Base-by-base conservation (phyloP, 768 basidiomycete species). In the Leccinum pellstonianum region DNA sequence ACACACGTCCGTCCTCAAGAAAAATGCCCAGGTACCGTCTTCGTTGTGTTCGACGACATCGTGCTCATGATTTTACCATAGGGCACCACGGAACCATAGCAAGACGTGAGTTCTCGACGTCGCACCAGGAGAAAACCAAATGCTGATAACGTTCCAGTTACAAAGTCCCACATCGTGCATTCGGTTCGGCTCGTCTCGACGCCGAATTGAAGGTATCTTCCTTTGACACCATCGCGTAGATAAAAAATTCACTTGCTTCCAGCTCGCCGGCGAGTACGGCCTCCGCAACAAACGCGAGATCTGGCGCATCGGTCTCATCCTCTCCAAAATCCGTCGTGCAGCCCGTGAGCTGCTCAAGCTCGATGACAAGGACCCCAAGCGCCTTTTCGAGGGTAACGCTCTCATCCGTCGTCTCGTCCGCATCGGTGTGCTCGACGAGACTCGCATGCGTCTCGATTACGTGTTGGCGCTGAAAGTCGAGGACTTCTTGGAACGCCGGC, bases 241-340 rank as follows among this genome's bases (percentile, higher is more conserved):
- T 41, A 12, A 23, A 33, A 46, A n/a, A 29, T 54, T 62, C 31
- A 54, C 54, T 41, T 25, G 38, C 47, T 15, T 55, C 43, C 69
- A 97, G 96, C 95, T 98, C 78, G 96, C 95, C 56, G 96, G 97
- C 79, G 97, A 99, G 81, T 98, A 95, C 83, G 97, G 97, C 77
- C 93, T 98, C 76, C 92, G 95, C 78, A 98, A 98, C 91, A 99
- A 99, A 85, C 91, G 96, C 76, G 97, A 99, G 82, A 97, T 98
- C 82, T 99, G 96, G 97, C 93, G 97, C 73, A 98, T 99, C 77
- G 87, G 93, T 76, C 89, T 99, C 73, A 88, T 87, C 76, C 89
- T 99, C 57, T 99, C 97, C 72, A 98, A 99, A 86, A 99, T 99
- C 75, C 96, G 97, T 83, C 95, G 97, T 89, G 97, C 97, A 64